These are phyloP conservation scores for Tinospora cordifolia DNA, from an alignment of 164 flowering plant genomes.

Conservation along the genomic window DNA sequence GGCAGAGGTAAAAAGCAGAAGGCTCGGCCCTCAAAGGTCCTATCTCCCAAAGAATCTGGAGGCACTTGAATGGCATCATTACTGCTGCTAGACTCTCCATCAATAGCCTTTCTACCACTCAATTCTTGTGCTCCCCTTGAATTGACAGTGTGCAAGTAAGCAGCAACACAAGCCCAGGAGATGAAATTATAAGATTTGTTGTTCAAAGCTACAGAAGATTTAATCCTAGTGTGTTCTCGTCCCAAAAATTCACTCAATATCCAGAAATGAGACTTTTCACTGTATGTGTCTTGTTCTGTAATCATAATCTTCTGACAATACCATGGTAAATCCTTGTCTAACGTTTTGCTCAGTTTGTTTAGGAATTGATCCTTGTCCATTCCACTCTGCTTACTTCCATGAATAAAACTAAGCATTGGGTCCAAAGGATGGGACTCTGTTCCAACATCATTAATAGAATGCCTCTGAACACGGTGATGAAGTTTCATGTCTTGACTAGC, in stretches of 20 bases:
- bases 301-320: conserved; percentile 64
- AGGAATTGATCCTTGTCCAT: conserved; percentile 57
- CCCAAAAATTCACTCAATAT: conserved; percentile 71
- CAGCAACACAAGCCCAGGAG: conserved; percentile 94
- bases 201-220: conserved; percentile 22
- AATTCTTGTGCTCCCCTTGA: conserved; percentile 23
- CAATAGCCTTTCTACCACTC: conserved; percentile 19
- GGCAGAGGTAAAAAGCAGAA: conserved; percentile 96
- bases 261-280: conserved; percentile 60
- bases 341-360: conserved; percentile 45
- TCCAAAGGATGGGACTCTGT: conserved; percentile 30
- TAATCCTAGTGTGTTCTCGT: conserved; percentile 33
- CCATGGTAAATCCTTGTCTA: conserved; percentile 48
- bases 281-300: conserved; percentile 46
- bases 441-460: conserved; percentile 36
- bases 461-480: conserved; percentile 55
- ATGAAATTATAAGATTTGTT: conserved; percentile 46
- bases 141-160: conserved; percentile 44
- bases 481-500: conserved; percentile 62
- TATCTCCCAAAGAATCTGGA: conserved; percentile 21
- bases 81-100: conserved; percentile 17
- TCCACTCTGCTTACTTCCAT: conserved; percentile 35
- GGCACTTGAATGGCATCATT: conserved; percentile 34
- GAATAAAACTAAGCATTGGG: conserved; percentile 37
- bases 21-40: conserved; percentile 78